phyloP scores from a whole-genome alignment of 768 basidiomycete species.

The Boletales sp. region DNA sequence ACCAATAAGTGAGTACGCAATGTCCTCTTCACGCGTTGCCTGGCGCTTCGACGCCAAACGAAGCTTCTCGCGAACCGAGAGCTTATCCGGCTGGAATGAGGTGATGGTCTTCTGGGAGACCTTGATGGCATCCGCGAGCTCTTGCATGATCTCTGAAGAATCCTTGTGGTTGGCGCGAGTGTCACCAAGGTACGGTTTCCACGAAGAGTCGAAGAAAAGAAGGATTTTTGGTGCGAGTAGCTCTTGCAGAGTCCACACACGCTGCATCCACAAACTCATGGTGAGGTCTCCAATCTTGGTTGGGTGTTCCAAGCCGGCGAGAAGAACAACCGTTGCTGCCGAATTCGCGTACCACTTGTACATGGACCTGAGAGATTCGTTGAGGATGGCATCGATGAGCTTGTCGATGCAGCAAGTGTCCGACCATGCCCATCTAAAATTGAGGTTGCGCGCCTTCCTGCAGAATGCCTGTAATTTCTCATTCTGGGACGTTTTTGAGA shows the following conservation, averaged over 20 bases:
- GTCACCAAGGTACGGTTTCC: constrained; percentile 10
- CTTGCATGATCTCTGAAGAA: constrained; percentile 6
- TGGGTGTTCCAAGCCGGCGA: neutral
- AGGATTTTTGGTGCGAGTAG: constrained; percentile 8
- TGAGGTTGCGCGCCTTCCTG: neutral
- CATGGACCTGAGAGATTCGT: constrained; percentile 10
- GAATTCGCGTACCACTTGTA: constrained; percentile 13
- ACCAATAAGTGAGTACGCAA: constrained; percentile 10
- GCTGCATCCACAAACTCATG: constrained; percentile 6
- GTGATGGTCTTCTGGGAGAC: constrained; percentile 1
- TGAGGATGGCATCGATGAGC: neutral
- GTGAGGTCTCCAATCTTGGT: constrained; percentile 1
- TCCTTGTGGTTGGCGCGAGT: constrained; percentile 7
- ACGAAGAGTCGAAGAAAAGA: constrained; percentile 8
- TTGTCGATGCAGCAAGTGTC: constrained; percentile 12
- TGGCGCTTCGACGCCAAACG: constrained; percentile 10
- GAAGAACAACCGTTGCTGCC: constrained; percentile 1
- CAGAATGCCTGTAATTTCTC: constrained; percentile 11
- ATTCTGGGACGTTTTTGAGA: neutral
- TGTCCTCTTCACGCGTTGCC: constrained; percentile 6
- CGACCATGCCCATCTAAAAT: constrained; percentile 14
- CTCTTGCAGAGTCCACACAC: constrained; percentile 17
- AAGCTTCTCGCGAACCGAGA: constrained; percentile 8
- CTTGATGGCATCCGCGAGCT: constrained; percentile 5
- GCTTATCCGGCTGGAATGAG: constrained; percentile 2